Evolutionary conservation across 139 green algal genomes (phyloP).

Genomic region (Medakamo hakoo): DNA sequence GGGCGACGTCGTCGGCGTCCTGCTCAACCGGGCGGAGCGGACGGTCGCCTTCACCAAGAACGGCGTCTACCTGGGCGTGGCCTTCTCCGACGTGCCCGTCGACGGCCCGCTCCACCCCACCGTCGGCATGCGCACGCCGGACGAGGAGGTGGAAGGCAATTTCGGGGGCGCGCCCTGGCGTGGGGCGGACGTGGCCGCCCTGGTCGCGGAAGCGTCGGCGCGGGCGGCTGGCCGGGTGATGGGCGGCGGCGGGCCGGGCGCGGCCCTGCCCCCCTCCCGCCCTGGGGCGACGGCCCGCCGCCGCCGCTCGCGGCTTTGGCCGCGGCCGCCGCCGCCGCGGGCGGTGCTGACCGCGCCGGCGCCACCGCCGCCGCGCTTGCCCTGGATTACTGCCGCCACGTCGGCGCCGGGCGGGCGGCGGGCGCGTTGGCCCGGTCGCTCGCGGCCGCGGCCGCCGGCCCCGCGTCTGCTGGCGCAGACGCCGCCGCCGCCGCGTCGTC

Average conservation of each 20-base stretch:
- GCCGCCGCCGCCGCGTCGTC: background rate
- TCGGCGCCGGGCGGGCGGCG: too few relatives aligned
- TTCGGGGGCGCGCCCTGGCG: background rate
- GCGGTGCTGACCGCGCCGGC: background rate
- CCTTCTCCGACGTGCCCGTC: slow-evolving; percentile 43
- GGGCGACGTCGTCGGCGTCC: slow-evolving; percentile 37
- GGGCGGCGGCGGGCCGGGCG: background rate
- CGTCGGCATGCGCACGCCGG: slow-evolving; percentile 51
- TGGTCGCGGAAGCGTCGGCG: slow-evolving; percentile 3
- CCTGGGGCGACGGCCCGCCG: too few relatives aligned
- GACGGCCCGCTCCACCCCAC: slow-evolving; percentile 41
- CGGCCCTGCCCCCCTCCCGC: too few relatives aligned
- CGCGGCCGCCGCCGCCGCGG: background rate
- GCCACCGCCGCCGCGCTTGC: background rate
- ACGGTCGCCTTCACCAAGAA: slow-evolving; percentile 49
- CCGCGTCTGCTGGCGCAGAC: background rate
- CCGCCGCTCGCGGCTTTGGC: too few relatives aligned
- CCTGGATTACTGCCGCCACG: background rate
- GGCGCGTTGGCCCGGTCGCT: background rate
- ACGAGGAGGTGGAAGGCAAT: slow-evolving; percentile 31
- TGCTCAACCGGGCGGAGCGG: slow-evolving; percentile 29
- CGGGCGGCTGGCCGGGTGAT: background rate
- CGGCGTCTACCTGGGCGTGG: slow-evolving; percentile 40
- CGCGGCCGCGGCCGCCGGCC: too few relatives aligned
- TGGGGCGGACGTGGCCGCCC: background rate